Conservation (phyloP, 78 protist species). For the Bodo saltans region DNA sequence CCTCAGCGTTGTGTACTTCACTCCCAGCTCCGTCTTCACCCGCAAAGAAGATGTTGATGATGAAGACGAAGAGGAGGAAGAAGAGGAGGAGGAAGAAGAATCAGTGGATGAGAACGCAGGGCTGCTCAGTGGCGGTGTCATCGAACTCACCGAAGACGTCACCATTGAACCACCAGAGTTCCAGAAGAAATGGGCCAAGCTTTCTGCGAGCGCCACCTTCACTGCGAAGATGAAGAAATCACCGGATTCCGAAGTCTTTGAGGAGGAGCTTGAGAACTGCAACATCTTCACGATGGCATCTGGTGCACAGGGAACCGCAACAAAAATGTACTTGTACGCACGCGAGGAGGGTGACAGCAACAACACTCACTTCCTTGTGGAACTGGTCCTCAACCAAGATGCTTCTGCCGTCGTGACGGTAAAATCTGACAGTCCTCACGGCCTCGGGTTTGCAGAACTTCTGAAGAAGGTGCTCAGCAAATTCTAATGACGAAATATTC, state of each 20-base stretch:
- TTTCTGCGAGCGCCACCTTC: not conserved
- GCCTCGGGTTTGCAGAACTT: too few relatives aligned
- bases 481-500: too few relatives aligned
- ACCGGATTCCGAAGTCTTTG: not conserved
- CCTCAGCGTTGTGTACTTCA: constrained; percentile 66
- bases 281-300: not conserved
- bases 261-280: not conserved
- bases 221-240: not conserved
- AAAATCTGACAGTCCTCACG: too few relatives aligned
- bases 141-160: not conserved
- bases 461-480: too few relatives aligned
- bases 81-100: constrained; percentile 40
- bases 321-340: not conserved
- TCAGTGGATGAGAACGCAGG: constrained; percentile 33
- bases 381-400: not conserved
- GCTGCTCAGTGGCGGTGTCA: not conserved
- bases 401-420: not conserved
- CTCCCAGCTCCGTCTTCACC: constrained; percentile 37
- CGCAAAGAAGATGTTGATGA: not conserved
- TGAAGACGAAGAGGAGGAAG: constrained; percentile 43
- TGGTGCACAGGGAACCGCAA: not conserved
- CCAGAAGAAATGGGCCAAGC: not conserved
- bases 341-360: not conserved
- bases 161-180: not conserved
- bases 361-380: not conserved